phyloP scores from a whole-genome alignment of 2,329 filamentous ascomycete species.

The Xylaria sp. region DNA sequence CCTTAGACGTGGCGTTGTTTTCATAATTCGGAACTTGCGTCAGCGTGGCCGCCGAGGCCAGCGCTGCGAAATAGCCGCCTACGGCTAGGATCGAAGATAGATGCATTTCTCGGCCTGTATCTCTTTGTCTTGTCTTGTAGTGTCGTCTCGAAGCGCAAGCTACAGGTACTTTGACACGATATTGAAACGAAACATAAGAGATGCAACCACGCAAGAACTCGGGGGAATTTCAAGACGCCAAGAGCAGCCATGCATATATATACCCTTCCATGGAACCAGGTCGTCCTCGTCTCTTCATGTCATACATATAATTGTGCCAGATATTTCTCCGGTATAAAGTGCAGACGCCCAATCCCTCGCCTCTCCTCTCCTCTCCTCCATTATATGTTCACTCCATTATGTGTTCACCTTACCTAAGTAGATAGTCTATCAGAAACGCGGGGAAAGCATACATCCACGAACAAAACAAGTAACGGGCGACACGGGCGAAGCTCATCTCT shows the following conservation, averaged over 20 bases:
- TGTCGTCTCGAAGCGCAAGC: background rate
- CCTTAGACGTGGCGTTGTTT: slow-evolving; percentile 52
- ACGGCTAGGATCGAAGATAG: slow-evolving; percentile 38
- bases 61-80: slow-evolving; percentile 40
- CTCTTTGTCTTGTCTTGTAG: background rate
- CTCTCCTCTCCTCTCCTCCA: background rate
- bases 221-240: background rate
- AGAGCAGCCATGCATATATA: slow-evolving; percentile 18
- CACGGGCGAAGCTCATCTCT: slow-evolving; percentile 6
- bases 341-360: background rate
- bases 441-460: background rate
- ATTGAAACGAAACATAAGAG: background rate
- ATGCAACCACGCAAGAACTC: background rate
- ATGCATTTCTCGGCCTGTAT: slow-evolving; percentile 34
- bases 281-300: no score
- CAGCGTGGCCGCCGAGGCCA: slow-evolving; percentile 47
- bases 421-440: slow-evolving; percentile 4
- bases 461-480: slow-evolving; percentile 1
- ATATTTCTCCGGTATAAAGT: background rate
- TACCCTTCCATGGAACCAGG: no score
- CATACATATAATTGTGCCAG: no score
- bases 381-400: background rate
- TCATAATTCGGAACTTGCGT: slow-evolving; percentile 51
- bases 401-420: no score
- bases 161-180: background rate